Conservation (phyloP, 106 monocot genomes). For the Allium cepa region DNA sequence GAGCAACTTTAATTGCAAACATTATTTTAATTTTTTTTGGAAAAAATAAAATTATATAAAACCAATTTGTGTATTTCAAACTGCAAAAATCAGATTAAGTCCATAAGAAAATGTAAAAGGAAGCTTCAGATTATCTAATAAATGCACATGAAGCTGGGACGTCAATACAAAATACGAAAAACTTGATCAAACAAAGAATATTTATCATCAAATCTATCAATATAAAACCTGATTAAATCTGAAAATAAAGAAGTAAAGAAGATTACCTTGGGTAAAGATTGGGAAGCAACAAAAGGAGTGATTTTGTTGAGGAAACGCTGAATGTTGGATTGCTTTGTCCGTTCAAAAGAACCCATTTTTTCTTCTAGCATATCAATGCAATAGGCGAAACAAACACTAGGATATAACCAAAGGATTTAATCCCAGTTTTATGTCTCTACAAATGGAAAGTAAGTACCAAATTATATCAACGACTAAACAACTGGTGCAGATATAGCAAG, state of each 20-base stretch:
- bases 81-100: neutral
- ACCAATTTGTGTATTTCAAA: neutral
- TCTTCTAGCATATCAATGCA: no score
- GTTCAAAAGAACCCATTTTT: slow-evolving; percentile 5
- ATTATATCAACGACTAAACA: neutral
- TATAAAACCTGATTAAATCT: neutral
- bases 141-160: no score
- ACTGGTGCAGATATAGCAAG: neutral
- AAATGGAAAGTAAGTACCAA: neutral
- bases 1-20: neutral
- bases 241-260: slow-evolving; percentile 6
- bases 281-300: slow-evolving; percentile 25
- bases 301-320: slow-evolving; percentile 34
- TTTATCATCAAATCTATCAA: neutral
- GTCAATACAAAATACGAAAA: neutral
- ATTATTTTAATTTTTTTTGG: no score
- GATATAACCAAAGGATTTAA: no score
- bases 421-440: no score
- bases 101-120: neutral
- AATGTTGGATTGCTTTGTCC: slow-evolving; percentile 34
- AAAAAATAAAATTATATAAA: neutral
- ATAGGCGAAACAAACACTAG: no score
- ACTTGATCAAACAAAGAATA: neutral
- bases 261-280: slow-evolving; percentile 36
- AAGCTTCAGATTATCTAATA: no score